These are phyloP conservation scores for Linnemannia elongata DNA, from an alignment of 192 early-diverging fungal species.

Conservation along the genomic window DNA sequence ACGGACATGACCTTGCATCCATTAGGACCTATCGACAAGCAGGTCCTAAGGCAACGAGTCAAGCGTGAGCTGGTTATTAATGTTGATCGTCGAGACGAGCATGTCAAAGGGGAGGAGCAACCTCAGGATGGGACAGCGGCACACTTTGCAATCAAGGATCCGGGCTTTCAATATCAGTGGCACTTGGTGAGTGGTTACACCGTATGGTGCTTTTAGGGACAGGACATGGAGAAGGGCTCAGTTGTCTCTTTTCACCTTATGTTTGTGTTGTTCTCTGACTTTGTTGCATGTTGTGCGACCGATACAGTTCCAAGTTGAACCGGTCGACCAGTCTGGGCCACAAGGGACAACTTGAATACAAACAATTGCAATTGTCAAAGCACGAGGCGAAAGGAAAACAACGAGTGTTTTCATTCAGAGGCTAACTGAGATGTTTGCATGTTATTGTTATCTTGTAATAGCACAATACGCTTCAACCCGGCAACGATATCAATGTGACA, in stretches of 20 bases:
- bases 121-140: conserved; percentile 27
- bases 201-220: background rate
- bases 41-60: conserved; percentile 45
- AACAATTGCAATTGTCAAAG: background rate
- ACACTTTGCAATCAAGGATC: conserved; percentile 75
- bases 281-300: background rate
- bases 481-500: conserved; percentile 94
- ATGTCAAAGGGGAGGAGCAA: conserved; percentile 18
- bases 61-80: conserved; percentile 34
- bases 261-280: background rate
- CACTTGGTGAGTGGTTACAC: conserved; percentile 72
- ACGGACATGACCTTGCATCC: conserved; percentile 6
- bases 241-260: background rate
- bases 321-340: background rate
- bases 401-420: background rate
- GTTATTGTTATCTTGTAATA: conserved; percentile 17
- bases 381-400: background rate
- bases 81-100: conserved; percentile 25
- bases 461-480: conserved; percentile 63
- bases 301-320: background rate
- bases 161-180: conserved; percentile 84
- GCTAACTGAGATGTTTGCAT: background rate
- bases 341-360: background rate
- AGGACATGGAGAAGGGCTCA: background rate
- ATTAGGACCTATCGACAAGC: conserved; percentile 53